phyloP scores from a whole-genome alignment of 305 asterid genomes.

The Rubia peregrina region DNA sequence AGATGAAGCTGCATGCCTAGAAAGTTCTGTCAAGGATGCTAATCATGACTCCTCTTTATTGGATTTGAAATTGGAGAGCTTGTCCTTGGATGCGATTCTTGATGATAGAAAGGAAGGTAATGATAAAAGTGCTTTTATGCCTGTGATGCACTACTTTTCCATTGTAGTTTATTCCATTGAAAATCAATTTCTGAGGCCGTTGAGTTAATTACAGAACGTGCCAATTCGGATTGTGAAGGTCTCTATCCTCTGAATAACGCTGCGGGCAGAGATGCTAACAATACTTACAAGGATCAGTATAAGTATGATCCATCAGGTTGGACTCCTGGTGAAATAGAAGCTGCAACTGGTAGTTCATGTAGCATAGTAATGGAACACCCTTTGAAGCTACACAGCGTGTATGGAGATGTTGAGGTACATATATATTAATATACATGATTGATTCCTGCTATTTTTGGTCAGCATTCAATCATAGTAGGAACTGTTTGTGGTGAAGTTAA shows the following conservation, averaged over 20 bases:
- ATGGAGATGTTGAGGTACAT: conserved; percentile 70
- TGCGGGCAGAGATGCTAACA: conserved; percentile 23
- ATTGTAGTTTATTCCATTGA: conserved; percentile 24
- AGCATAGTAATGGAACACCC: conserved; percentile 61
- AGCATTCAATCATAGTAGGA: not conserved
- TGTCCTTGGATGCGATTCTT: conserved; percentile 34
- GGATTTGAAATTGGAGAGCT: conserved; percentile 40
- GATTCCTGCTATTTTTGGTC: not conserved
- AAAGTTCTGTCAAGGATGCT: conserved; percentile 20
- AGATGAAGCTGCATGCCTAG: conserved; percentile 24
- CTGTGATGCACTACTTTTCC: conserved; percentile 43
- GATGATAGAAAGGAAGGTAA: conserved; percentile 31
- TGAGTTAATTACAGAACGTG: conserved; percentile 17
- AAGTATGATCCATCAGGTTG: conserved; percentile 49
- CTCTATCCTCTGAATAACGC: conserved; percentile 21
- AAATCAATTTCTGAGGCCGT: conserved; percentile 6
- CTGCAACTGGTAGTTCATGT: conserved; percentile 67
- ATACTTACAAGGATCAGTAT: conserved; percentile 18
- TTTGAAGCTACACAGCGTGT: conserved; percentile 67
- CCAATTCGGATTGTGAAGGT: conserved; percentile 19
- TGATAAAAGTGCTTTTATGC: conserved; percentile 36
- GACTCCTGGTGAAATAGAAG: conserved; percentile 77
- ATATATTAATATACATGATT: conserved; percentile 6
- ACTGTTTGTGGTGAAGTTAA: not conserved
- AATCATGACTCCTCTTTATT: conserved; percentile 24